These are phyloP conservation scores for Stachybotrys echinatus DNA, from an alignment of 2,329 filamentous ascomycete genomes.

Conservation along the genomic window DNA sequence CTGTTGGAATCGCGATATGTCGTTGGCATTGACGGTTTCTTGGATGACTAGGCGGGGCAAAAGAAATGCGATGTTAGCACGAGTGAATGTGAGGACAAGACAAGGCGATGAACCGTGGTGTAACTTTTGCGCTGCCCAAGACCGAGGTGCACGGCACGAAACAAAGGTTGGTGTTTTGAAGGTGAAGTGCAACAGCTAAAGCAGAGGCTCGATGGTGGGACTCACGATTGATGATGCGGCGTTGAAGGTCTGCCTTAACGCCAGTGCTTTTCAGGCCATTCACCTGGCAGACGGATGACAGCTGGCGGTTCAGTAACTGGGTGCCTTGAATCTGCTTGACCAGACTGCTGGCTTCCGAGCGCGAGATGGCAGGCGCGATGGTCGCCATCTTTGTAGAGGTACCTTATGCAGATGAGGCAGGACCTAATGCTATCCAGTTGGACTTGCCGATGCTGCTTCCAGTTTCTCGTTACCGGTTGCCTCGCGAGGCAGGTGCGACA, in stretches of 20 bases:
- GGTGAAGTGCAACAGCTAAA: not conserved
- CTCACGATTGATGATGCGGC: slow-evolving; percentile 73
- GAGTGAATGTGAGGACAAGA: no score
- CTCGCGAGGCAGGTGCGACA: slow-evolving; percentile 6
- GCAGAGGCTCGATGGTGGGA: not conserved
- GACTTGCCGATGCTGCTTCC: no score
- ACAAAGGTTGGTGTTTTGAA: no score
- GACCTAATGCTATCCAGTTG: no score
- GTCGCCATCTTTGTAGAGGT: slow-evolving; percentile 17
- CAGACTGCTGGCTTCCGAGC: slow-evolving; percentile 39
- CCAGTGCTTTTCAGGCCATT: slow-evolving; percentile 75
- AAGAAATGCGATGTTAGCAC: no score
- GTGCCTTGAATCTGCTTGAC: slow-evolving; percentile 37
- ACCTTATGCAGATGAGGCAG: slow-evolving; percentile 7
- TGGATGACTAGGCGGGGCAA: slow-evolving; percentile 33
- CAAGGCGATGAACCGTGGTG: no score
- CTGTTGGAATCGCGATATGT: slow-evolving; percentile 35
- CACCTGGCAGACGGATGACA: slow-evolving; percentile 70
- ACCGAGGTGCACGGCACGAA: no score
- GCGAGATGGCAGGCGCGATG: slow-evolving; percentile 20
- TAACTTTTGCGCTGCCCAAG: no score
- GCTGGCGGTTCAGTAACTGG: slow-evolving; percentile 52
- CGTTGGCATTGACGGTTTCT: slow-evolving; percentile 27
- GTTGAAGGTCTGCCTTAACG: slow-evolving; percentile 78
- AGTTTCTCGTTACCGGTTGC: not conserved